Percentiles rank a stretch among this genome's conserved stretches.
Conservation (phyloP, 140 eudicot species). For the Senecio squalidus region DNA sequence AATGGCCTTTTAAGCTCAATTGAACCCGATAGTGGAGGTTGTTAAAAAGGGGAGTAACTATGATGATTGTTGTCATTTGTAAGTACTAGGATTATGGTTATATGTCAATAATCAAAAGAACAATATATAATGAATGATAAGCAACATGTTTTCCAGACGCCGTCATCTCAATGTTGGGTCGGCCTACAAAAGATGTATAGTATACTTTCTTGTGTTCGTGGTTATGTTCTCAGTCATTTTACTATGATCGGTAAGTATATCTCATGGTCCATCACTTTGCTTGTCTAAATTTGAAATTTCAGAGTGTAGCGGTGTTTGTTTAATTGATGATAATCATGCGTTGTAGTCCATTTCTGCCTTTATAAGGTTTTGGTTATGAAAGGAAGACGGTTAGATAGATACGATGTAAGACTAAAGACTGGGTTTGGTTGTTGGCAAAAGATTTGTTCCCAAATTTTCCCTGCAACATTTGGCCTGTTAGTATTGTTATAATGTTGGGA, state of each 20-base stretch:
- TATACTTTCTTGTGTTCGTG: slow-evolving; percentile 22
- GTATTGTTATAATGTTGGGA: too few relatives aligned
- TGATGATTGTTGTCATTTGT: slow-evolving; percentile 21
- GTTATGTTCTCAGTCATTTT: slow-evolving; percentile 10
- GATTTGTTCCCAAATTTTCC: too few relatives aligned
- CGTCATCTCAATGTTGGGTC: slow-evolving; percentile 10
- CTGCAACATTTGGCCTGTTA: too few relatives aligned
- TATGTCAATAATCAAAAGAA: slow-evolving; percentile 24
- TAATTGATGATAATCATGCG: neutral
- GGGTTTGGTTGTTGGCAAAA: too few relatives aligned
- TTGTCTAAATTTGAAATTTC: neutral
- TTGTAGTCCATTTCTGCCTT: neutral
- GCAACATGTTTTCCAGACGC: slow-evolving; percentile 17
- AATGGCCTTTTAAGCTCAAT: slow-evolving; percentile 89
- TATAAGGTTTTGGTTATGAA: too few relatives aligned
- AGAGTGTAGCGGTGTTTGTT: neutral
- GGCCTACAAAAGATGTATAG: slow-evolving; percentile 30
- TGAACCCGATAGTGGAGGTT: slow-evolving; percentile 89
- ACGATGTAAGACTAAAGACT: too few relatives aligned
- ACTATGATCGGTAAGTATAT: neutral
- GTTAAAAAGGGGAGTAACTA: slow-evolving; percentile 35
- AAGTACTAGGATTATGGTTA: slow-evolving; percentile 39
- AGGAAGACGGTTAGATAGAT: too few relatives aligned
- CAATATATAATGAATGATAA: slow-evolving; percentile 21
- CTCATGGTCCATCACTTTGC: neutral